These are phyloP conservation scores for Plasmodium cynomolgi DNA, from an alignment of 169 alveolate genomes.

Conservation along the genomic window DNA sequence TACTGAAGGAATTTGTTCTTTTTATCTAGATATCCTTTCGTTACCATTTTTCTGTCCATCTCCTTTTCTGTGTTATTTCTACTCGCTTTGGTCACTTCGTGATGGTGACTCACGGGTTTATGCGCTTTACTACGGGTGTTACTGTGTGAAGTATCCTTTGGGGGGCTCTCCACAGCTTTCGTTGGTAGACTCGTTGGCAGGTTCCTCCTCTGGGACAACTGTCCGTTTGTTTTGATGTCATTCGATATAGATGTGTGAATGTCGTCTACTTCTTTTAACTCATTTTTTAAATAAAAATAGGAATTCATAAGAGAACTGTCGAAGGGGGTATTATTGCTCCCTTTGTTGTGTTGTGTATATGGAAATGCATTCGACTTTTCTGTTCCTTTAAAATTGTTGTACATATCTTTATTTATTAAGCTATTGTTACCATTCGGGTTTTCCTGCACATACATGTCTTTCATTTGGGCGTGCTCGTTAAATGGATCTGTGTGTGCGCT, in stretches of 20 bases:
- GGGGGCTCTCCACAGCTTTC: neutral
- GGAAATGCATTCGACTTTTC: neutral
- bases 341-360: neutral
- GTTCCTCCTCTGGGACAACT: neutral
- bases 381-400: neutral
- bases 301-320: conserved; percentile 26
- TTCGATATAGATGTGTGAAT: neutral
- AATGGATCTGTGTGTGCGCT: neutral
- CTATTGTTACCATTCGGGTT: neutral
- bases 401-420: neutral
- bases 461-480: neutral
- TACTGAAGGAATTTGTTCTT: neutral
- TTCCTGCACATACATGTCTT: neutral
- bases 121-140: neutral
- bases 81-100: conserved; percentile 2
- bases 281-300: neutral
- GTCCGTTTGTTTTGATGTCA: neutral
- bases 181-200: neutral
- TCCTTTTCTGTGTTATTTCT: neutral
- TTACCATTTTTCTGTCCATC: neutral
- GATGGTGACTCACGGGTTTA: neutral
- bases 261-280: neutral
- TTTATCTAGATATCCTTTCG: neutral
- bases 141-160: neutral
- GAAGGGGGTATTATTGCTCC: neutral